Evolutionary conservation across 305 asterid genomes (phyloP), one percentile per base, ranked within the genome.

Genomic region (Fraxinus velutina): DNA sequence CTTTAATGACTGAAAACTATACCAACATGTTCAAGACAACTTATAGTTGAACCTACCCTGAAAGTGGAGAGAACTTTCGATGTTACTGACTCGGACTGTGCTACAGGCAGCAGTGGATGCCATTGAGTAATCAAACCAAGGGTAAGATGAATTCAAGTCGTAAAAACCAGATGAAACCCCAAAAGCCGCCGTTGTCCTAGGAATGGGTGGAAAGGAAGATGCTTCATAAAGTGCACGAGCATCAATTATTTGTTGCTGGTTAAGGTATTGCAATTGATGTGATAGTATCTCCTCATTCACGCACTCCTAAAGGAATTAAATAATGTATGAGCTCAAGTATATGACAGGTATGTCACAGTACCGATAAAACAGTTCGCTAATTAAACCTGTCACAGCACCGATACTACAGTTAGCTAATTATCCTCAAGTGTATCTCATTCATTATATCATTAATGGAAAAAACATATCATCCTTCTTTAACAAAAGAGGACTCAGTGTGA

Each of bases 301-400:
- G 81, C 55, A 44, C 42, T 78, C 86, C 88, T 86, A 80, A 55
- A 80, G 19, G 76, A 68, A 75, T 73, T 62, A 50, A 55, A 82
- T 55, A 80, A 17, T 60, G 57, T 55, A 80, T 33, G 62, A 77
- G 82, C 33, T 76, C 64, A 64, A 77, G 72, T 39, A 50, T 17
- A 70, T 82, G 42, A 81, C 74, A 68, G 22, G 74, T 21, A 79
- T 37, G 60, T 72, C 62, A 32, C 15, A 27, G 37, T 52, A 52
- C 47, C 33, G 2, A 79, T 52, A 50, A 29, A 6, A 52, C 6
- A 77, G 36, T 29, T 27, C 30, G 42, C 42, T 2, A 17, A 76
- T 76, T 52, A 52, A 30, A 15, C 60, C 21, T 70, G 72, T 72
- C 44, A 32, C 36, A 34, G 47, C 30, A 50, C 44, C 33, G 17